Percentiles rank a stretch among this genome's conserved stretches.
Evolutionary conservation across 768 basidiomycete genomes (phyloP).

Genomic region (Dentipellis sp.): DNA sequence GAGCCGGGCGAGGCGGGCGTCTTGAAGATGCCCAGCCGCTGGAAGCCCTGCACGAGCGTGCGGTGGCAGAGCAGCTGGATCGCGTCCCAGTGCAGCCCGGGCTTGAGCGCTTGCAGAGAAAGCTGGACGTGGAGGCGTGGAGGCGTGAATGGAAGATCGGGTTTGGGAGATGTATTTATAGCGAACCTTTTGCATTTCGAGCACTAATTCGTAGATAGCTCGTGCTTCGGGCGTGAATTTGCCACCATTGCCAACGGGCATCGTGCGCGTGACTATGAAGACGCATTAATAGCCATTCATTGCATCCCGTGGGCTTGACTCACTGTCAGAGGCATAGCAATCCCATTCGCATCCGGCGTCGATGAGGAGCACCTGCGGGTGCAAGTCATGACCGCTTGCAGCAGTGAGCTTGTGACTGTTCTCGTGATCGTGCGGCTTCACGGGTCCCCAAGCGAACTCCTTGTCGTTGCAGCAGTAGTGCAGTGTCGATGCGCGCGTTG

Average conservation of each 20-base stretch:
- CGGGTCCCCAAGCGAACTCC: constrained; percentile 79
- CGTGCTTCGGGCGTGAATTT: constrained; percentile 76
- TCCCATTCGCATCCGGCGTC: constrained; percentile 93
- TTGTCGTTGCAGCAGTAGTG: constrained; percentile 94
- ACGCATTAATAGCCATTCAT: constrained; percentile 20
- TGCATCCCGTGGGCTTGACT: constrained; percentile 12
- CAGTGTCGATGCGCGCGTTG: constrained; percentile 78
- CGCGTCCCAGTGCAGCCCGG: constrained; percentile 85
- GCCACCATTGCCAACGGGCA: constrained; percentile 91
- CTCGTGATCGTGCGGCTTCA: constrained; percentile 41
- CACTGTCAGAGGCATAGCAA: constrained; percentile 57
- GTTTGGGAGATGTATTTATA: constrained; percentile 5
- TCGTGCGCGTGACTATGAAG: constrained; percentile 51
- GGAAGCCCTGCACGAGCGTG: constrained; percentile 73
- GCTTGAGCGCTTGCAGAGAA: constrained; percentile 59
- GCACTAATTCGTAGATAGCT: constrained; percentile 80
- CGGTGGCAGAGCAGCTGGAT: constrained; percentile 81
- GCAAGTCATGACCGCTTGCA: constrained; percentile 29
- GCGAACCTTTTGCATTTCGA: constrained; percentile 79
- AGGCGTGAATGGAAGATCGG: neutral
- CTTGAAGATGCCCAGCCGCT: constrained; percentile 79
- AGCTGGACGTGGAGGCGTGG: constrained; percentile 29
- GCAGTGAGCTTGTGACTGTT: constrained; percentile 42
- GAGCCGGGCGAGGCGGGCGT: constrained; percentile 36
- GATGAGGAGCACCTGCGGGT: constrained; percentile 75